Evolutionary conservation across 768 basidiomycete species (phyloP).

Genomic region (Lactifluus subvellereus): DNA sequence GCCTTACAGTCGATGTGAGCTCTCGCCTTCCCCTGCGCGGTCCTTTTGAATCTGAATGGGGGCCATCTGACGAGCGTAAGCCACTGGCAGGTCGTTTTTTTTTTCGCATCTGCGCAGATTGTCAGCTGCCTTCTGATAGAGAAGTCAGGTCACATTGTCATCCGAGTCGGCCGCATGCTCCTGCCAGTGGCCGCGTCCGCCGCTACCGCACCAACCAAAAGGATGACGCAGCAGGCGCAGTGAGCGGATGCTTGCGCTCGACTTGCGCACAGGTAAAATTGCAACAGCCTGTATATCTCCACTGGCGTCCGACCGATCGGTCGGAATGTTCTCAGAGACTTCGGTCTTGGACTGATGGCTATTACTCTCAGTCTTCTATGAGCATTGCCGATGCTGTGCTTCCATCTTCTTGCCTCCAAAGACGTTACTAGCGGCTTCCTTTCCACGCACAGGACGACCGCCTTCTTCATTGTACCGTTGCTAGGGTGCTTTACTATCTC

Average conservation of each 20-base stretch:
- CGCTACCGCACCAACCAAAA: conserved; percentile 32
- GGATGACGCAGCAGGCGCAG: conserved; percentile 26
- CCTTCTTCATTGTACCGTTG: conserved; percentile 5
- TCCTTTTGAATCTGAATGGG: background rate
- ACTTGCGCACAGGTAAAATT: background rate
- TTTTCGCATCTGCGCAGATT: no score
- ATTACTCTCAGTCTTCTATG: conserved; percentile 51
- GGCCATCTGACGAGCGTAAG: background rate
- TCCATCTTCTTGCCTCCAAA: no score
- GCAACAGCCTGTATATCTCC: conserved; percentile 28
- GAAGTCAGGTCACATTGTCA: no score
- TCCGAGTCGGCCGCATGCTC: no score
- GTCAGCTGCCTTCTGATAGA: no score
- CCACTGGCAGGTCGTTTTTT: background rate
- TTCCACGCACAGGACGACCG: no score
- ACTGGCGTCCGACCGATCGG: no score
- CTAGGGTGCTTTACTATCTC: background rate
- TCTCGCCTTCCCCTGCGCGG: no score
- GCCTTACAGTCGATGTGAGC: background rate
- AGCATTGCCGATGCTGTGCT: conserved; percentile 15
- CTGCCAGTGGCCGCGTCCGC: no score
- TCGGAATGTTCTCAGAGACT: no score
- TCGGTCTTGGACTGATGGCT: conserved; percentile 29
- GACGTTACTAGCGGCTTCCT: no score
- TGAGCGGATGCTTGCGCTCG: background rate